Conservation (phyloP, 75 land plant species). For the Pinus tabuliformis region DNA sequence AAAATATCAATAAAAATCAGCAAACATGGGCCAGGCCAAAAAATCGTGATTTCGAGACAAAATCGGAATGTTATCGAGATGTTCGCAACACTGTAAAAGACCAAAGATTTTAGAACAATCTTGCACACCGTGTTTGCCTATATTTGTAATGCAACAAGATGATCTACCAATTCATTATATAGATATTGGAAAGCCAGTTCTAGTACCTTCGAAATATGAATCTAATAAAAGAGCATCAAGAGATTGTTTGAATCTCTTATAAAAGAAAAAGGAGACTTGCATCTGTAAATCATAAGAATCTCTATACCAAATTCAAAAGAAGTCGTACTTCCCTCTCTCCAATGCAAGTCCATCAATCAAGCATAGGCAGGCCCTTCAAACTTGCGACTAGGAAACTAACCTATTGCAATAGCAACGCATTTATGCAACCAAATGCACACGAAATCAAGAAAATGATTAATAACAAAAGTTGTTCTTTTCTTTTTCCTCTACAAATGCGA, state of each 20-base stretch:
- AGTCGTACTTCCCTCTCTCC: background rate
- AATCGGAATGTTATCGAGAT: too few relatives aligned
- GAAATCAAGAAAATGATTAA: background rate
- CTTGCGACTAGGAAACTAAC: background rate
- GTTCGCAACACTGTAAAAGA: too few relatives aligned
- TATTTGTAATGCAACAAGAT: background rate
- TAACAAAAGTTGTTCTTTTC: background rate
- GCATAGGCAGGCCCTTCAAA: background rate
- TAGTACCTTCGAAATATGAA: background rate
- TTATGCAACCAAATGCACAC: background rate
- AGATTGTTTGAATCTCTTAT: background rate
- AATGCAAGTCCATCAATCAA: background rate
- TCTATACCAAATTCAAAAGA: background rate
- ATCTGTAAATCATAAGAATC: background rate
- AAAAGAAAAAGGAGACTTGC: background rate
- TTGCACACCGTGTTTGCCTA: too few relatives aligned
- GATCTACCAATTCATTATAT: background rate
- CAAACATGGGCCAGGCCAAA: too few relatives aligned
- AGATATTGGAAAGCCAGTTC: background rate
- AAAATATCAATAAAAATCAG: too few relatives aligned
- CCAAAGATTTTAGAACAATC: too few relatives aligned
- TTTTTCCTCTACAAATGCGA: too few relatives aligned
- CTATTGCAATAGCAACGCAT: background rate
- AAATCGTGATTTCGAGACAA: too few relatives aligned
- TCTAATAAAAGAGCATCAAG: background rate